Percentiles rank a stretch among this genome's conserved stretches.
Conservation (phyloP, 768 basidiomycete genomes). For the Suillus plorans region DNA sequence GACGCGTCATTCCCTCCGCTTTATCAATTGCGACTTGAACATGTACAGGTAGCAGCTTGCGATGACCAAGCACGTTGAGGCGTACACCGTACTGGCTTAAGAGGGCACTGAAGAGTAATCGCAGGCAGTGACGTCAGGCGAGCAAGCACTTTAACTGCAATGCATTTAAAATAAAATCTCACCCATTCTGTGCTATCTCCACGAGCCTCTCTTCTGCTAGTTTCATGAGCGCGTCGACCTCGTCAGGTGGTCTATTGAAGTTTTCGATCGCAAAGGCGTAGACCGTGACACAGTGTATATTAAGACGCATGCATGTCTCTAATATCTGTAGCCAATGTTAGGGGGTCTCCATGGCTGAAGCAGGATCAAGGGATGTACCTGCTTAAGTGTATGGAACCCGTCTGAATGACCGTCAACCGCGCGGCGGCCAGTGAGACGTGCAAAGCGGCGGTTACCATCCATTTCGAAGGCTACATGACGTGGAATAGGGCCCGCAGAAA, state of each 20-base stretch:
- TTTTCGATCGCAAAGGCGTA: conserved; percentile 99
- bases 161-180: conserved; percentile 23
- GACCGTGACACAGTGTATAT: conserved; percentile 82
- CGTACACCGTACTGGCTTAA: conserved; percentile 68
- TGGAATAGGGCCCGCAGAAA: conserved; percentile 84
- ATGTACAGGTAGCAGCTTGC: conserved; percentile 69
- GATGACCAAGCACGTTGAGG: conserved; percentile 78
- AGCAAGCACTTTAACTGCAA: not conserved
- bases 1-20: conserved; percentile 75
- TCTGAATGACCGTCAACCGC: conserved; percentile 79
- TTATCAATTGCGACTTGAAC: conserved; percentile 67
- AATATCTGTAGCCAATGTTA: conserved; percentile 55
- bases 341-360: not conserved
- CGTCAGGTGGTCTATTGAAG: conserved; percentile 83
- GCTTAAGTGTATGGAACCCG: conserved; percentile 77
- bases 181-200: conserved; percentile 84
- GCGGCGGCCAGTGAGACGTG: conserved; percentile 62
- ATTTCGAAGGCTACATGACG: conserved; percentile 92
- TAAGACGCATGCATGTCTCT: conserved; percentile 80
- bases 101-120: not conserved
- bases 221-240: conserved; percentile 87
- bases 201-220: conserved; percentile 75
- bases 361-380: conserved; percentile 48
- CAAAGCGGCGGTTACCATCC: conserved; percentile 96
- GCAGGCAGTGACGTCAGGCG: not conserved